Evolutionary conservation across 257 asterid species (phyloP).

Genomic region (Paraleonurus japonicus): DNA sequence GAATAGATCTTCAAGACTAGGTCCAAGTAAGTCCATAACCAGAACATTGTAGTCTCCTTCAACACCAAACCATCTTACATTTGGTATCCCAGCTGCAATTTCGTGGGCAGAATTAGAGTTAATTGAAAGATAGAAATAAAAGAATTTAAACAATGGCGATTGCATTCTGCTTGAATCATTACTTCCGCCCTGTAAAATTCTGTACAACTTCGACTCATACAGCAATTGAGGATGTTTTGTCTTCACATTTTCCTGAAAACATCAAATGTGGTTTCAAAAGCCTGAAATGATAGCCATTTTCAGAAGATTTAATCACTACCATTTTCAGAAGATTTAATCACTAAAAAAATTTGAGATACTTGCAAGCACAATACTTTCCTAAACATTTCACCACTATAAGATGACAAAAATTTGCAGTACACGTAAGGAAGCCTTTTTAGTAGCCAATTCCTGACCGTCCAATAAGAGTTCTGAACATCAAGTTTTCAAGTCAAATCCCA

Average conservation of each 20-base stretch:
- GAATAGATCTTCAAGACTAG: constrained; percentile 97
- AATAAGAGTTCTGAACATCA: not conserved
- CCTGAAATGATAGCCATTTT: not conserved
- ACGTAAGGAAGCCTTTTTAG: not conserved
- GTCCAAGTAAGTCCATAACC: constrained; percentile 99
- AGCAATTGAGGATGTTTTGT: constrained; percentile 97
- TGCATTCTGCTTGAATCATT: constrained; percentile 33
- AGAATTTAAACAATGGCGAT: constrained; percentile 7
- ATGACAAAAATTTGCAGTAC: not conserved
- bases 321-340: not conserved
- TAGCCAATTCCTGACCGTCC: not conserved
- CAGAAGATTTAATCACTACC: no score
- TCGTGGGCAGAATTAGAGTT: constrained; percentile 23
- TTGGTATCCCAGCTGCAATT: constrained; percentile 89
- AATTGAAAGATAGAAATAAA: not conserved
- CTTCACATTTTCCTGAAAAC: constrained; percentile 80
- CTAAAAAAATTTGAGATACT: not conserved
- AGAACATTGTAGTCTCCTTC: constrained; percentile 97
- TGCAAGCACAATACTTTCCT: not conserved
- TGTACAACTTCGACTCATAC: constrained; percentile 86
- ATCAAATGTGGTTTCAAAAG: constrained; percentile 19
- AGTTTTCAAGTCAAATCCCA: not conserved
- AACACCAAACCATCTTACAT: constrained; percentile 92
- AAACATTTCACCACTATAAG: not conserved
- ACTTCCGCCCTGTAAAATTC: constrained; percentile 99